These are phyloP conservation scores for Fusarium napiforme DNA, from an alignment of 2,329 filamentous ascomycete species.

Conservation along the genomic window DNA sequence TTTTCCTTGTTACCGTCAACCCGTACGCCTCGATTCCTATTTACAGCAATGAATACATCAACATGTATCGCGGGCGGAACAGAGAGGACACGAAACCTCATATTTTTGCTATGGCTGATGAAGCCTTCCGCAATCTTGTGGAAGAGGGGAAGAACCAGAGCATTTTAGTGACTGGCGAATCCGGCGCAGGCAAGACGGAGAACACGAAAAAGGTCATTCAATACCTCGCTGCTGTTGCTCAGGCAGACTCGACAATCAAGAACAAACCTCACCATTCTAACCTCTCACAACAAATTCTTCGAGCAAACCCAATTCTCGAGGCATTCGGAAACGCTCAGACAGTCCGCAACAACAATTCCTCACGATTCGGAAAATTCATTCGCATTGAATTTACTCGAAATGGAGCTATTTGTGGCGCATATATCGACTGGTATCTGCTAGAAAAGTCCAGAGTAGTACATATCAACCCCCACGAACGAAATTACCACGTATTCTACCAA, in stretches of 20 bases:
- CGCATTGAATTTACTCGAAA: conserved; percentile 91
- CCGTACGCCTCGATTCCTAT: conserved; percentile 95
- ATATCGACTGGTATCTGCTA: conserved; percentile 97
- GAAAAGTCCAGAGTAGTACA: conserved; percentile 98
- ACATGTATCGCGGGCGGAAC: conserved; percentile 94
- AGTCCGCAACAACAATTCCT: conserved; percentile 97
- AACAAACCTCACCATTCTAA: conserved; percentile 76
- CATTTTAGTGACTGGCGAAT: conserved; percentile 97
- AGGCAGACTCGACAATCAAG: conserved; percentile 77
- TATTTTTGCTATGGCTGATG: conserved; percentile 97
- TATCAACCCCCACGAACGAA: conserved; percentile 87
- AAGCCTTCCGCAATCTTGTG: conserved; percentile 94
- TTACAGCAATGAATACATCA: conserved; percentile 95
- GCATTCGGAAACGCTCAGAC: conserved; percentile 98
- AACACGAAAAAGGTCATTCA: conserved; percentile 99
- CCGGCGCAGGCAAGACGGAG: conserved; percentile 96
- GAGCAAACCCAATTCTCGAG: conserved; percentile 96
- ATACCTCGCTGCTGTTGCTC: conserved; percentile 93
- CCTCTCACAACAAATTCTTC: conserved; percentile 93
- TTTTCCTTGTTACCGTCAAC: conserved; percentile 97
- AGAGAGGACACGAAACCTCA: conserved; percentile 96
- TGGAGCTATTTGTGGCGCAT: conserved; percentile 93
- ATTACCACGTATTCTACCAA: conserved; percentile 98
- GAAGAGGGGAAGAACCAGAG: conserved; percentile 97
- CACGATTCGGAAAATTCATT: conserved; percentile 98